Base-by-base conservation (phyloP, 2,329 filamentous ascomycete genomes). In the Boeremia lycopersici region DNA sequence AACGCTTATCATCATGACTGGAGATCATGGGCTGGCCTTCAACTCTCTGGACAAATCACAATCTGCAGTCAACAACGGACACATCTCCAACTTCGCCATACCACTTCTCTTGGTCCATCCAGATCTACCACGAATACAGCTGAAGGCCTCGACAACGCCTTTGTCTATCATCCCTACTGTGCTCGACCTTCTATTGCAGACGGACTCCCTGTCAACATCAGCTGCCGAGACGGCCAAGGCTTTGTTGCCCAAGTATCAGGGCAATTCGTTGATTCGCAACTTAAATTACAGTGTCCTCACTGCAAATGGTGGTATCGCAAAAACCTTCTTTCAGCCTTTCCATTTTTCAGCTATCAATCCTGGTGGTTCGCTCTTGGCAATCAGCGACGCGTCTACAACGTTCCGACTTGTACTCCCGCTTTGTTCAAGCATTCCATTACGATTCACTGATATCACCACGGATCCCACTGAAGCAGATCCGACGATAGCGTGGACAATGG, bases 341-440 rank as follows among this genome's bases (percentile, higher is more conserved):
- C 60, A 62, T 26, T 62, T 62, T 34, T 60, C 60, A 6, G 57
- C 57, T 0, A 60, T 62, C 29, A 62, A 62, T 29, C 60, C 60
- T 8, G 60, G 60, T 15, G 60, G 60, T 4, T 56, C 60, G 9
- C 47, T 62, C 29, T 38, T 62, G 19, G 60, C 60, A 8, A 62
- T 62, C 36, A 54, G 52, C 52, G 60, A 62, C 25, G 57, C 57
- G 8, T 56, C 57, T 2, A 55, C 60, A 7, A 33, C 55, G 0
- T 62, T 47, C 39, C 60, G 60, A 12, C 55, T 62, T 2, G 44
- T 59, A 15, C 44, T 62, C 1, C 60, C 60, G 11, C 53, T 62
- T 3, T 62, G 60, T 40, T 60, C 60, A 3, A 55, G 55, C 39
- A 60, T 62, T 6, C 54, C 60, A 0, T 26, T 62, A 17, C 54